Evolutionary conservation across 768 basidiomycete genomes (phyloP).

Genomic region (Tephrocybe sp.): DNA sequence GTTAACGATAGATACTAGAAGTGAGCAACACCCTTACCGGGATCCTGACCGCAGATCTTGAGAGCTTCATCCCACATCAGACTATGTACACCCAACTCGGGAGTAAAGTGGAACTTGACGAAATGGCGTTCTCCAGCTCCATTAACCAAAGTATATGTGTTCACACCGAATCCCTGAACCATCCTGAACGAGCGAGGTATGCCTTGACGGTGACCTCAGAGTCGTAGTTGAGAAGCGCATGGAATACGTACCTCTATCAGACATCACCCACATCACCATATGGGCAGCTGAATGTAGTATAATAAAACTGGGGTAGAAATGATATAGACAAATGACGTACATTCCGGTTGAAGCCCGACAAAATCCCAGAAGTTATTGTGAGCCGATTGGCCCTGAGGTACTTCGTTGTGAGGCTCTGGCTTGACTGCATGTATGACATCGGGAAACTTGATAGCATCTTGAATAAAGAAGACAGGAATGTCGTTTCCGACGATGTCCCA

Average conservation of each 20-base stretch:
- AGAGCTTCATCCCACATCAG: slow-evolving; percentile 90
- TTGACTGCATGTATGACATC: slow-evolving; percentile 85
- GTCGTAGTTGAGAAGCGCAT: too few species aligned
- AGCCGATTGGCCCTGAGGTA: slow-evolving; percentile 64
- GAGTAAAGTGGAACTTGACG: slow-evolving; percentile 86
- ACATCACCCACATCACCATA: slow-evolving; percentile 85
- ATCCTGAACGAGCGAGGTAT: slow-evolving; percentile 85
- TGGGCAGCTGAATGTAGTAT: slow-evolving; percentile 52
- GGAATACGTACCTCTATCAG: slow-evolving; percentile 77
- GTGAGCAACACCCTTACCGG: slow-evolving; percentile 52
- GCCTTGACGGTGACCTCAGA: slow-evolving; percentile 25
- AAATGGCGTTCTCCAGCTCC: slow-evolving; percentile 66
- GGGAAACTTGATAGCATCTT: slow-evolving; percentile 82
- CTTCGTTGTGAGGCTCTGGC: slow-evolving; percentile 84
- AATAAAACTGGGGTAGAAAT: background rate
- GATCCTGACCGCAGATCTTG: slow-evolving; percentile 82
- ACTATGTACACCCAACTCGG: slow-evolving; percentile 81
- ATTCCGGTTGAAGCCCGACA: slow-evolving; percentile 67
- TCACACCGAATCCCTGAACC: slow-evolving; percentile 91
- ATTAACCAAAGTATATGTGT: slow-evolving; percentile 80
- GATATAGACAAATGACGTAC: slow-evolving; percentile 28
- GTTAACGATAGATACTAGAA: background rate
- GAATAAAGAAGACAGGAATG: slow-evolving; percentile 82
- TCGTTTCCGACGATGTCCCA: slow-evolving; percentile 89
- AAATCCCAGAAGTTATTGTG: slow-evolving; percentile 94